Base-by-base conservation (phyloP, 805 yeast species). In the Peterozyma toletana region DNA sequence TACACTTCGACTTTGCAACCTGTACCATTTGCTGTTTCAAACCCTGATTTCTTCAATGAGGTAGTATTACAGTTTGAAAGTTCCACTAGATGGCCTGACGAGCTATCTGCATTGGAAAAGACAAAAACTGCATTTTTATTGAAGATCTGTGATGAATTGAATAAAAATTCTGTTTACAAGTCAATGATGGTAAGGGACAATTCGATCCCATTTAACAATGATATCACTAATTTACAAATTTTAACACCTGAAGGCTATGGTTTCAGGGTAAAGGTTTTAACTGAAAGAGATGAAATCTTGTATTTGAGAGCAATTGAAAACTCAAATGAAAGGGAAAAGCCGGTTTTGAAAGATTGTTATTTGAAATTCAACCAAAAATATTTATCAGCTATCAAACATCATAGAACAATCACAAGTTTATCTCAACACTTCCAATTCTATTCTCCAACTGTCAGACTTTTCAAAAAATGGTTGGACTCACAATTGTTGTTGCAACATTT, bases 31-130 rank as follows among this genome's bases (percentile, higher is more conserved):
- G 88, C 91, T 7, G 69, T 72, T 30, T 71, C 86, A 2, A 80
- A 75, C 52, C 89, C 88, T 4, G 86, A 84, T 55, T 86, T 84
- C 56, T 78, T 87, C 69, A 86, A 84, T 53, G 90, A 86, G 37
- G 80, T 83, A 13, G 72, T 93, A 9, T 59, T 93, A 33, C 96
- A 90, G 62, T 87, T 93, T 60, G 99, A 93, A 64, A 70, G 86
- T 3, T 86, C 96, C 2, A 73, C 77, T n/a, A 80, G 80, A 59
- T 93, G 99, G 99, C 99, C 99, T 2, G 95, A 86, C 61, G 96
- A 93, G 59, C 59, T 88, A 5, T 65, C 71, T 35, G 89, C 96
- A 2, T 65, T 89, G 43, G 98, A 93, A 60, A 82, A 84, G 55
- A 84, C 96, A 13, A 93, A 93, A 57, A 78, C 95, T 30, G 98